Base-by-base conservation (phyloP, 768 basidiomycete genomes). In the Kwoniella pini region DNA sequence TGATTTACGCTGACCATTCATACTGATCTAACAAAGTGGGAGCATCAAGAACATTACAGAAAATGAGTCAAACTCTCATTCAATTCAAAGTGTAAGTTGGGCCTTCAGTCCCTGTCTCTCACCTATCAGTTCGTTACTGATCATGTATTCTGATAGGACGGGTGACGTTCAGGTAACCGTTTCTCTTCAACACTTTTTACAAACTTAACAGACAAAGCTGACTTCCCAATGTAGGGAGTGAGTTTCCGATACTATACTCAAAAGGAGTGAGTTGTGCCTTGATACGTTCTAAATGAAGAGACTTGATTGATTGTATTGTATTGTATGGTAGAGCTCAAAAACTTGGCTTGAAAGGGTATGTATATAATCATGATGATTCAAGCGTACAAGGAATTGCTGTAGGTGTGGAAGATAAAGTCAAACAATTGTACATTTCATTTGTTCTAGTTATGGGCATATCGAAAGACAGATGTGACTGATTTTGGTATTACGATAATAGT, bases 331-430 rank as follows among this genome's bases (percentile, higher is more conserved):
- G 70, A 59, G 76, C 68, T 1, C 54, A 60, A 9, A 65, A 66
- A 17, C 64, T 77, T 2, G 67, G 69, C 12, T 46, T 77, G 21
- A 59, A 57, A 33, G 76, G 76, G 45, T 72, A 73, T 71, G 69
- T 68, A 19, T 62, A 67, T 28, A 77, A 77, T 62, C 67, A 72
- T 22, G 68, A 71, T 17, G 76, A 77, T 53, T 54, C 57, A 7
- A 67, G 63, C 30, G 76, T 77, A 17, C 69, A 77, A 43, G 76
- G 76, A 3, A 65, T 73, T 1, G 76, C 70, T 15, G 62, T 70
- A 3, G 76, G 73, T 5, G 45, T 62, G 17, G 36, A 40, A 22
- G 68, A 71, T 5, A 66, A 71, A 27, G 44, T 77, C 43, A 33
- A 69, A 17, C 54, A 63, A 26, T 77, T 77, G 76, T 77, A 54